Evolutionary conservation across 768 basidiomycete species (phyloP).

Genomic region (Trametes sanguinea): DNA sequence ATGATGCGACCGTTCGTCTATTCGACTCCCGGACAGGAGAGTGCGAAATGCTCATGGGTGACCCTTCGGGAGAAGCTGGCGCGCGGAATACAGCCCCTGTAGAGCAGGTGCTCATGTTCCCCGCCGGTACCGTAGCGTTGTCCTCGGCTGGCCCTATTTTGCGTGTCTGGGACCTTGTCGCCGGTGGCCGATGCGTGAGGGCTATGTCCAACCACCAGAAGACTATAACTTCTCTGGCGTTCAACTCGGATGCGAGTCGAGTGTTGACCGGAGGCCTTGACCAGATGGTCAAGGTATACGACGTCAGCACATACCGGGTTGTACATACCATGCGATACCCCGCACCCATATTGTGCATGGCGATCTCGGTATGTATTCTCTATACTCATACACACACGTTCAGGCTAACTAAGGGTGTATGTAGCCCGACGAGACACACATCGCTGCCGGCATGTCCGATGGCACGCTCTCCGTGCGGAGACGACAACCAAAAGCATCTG

Average conservation of each 20-base stretch:
- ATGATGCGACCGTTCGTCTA: conserved; percentile 87
- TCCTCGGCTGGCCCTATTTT: conserved; percentile 92
- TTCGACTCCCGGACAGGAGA: conserved; percentile 84
- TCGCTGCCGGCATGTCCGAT: conserved; percentile 96
- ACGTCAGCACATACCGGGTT: conserved; percentile 90
- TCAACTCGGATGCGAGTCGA: conserved; percentile 73
- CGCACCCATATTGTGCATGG: conserved; percentile 85
- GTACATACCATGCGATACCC: conserved; percentile 99
- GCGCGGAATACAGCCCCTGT: conserved; percentile 61
- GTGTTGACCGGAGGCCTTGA: conserved; percentile 91
- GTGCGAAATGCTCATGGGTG: conserved; percentile 83
- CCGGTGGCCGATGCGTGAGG: conserved; percentile 84
- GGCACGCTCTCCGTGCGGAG: conserved; percentile 97
- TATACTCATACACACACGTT: too few relatives aligned
- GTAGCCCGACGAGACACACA: conserved; percentile 95
- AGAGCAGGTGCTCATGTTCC: conserved; percentile 91
- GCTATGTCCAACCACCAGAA: conserved; percentile 99
- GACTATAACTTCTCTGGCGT: conserved; percentile 87
- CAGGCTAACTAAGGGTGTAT: neutral
- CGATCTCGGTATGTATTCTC: conserved; percentile 71
- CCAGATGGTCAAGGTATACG: conserved; percentile 99
- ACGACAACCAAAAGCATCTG: conserved; percentile 75
- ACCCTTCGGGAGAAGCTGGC: conserved; percentile 30
- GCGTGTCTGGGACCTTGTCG: conserved; percentile 92
- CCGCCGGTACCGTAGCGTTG: conserved; percentile 81